phyloP scores from a whole-genome alignment of 164 flowering plant genomes.

The Berberis vulgaris region DNA sequence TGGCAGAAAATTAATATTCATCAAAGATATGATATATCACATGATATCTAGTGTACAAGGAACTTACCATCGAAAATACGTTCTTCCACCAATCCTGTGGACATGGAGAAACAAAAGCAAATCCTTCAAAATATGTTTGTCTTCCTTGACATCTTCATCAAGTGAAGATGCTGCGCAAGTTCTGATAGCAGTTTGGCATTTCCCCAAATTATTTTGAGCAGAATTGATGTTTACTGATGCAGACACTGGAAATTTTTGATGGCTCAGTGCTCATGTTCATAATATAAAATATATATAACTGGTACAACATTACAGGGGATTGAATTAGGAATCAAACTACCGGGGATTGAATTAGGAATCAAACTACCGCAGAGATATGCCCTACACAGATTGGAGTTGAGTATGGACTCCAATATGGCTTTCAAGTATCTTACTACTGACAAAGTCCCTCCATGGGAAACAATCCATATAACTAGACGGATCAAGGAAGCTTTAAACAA shows the following conservation, averaged over 20 bases:
- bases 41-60: not conserved
- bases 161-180: slow-evolving; percentile 64
- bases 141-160: slow-evolving; percentile 36
- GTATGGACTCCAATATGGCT: too few species aligned
- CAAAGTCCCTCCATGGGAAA: too few species aligned
- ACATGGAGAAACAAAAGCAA: slow-evolving; percentile 90
- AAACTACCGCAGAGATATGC: too few species aligned
- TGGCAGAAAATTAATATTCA: not conserved
- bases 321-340: too few species aligned
- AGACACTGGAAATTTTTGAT: slow-evolving; percentile 21
- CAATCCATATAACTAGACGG: too few species aligned
- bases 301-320: too few species aligned
- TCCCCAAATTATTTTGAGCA: slow-evolving; percentile 34
- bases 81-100: slow-evolving; percentile 94
- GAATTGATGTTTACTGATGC: slow-evolving; percentile 16
- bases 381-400: too few species aligned
- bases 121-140: slow-evolving; percentile 57
- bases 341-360: too few species aligned
- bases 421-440: too few species aligned
- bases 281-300: not conserved
- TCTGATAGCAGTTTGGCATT: slow-evolving; percentile 56
- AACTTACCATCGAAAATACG: slow-evolving; percentile 80
- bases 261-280: not conserved
- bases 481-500: too few species aligned
- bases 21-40: not conserved